phyloP scores from a whole-genome alignment of 176 grass and related monocot species.

The Triticum aestivum region DNA sequence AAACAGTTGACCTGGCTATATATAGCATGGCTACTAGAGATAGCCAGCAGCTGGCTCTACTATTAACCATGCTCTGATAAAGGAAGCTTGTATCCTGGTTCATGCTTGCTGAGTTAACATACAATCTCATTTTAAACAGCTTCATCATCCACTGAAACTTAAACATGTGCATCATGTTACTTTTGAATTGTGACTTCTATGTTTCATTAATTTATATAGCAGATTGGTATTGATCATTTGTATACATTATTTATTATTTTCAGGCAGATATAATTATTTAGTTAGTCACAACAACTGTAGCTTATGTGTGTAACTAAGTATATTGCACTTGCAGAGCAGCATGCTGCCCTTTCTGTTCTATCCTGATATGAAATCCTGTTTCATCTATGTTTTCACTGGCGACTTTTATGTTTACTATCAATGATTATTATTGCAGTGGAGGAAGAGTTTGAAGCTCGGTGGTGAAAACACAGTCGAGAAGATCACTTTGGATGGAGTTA shows the following conservation, averaged over 20 bases:
- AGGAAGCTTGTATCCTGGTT: neutral
- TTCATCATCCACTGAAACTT: slow-evolving; percentile 1
- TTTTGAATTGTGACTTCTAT: neutral
- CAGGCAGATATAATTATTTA: neutral
- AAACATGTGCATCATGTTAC: neutral
- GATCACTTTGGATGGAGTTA: slow-evolving; percentile 93
- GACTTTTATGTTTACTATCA: slow-evolving; percentile 19
- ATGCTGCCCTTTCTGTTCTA: slow-evolving; percentile 17
- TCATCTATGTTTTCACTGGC: neutral
- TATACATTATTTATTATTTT: neutral
- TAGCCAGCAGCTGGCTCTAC: no score
- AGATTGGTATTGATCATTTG: slow-evolving; percentile 7
- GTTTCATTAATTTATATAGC: slow-evolving; percentile 13
- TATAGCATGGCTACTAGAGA: neutral
- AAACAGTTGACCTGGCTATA: slow-evolving; percentile 2
- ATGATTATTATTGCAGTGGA: slow-evolving; percentile 67
- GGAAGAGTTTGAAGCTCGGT: slow-evolving; percentile 80
- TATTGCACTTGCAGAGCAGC: slow-evolving; percentile 6
- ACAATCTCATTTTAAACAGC: slow-evolving; percentile 3
- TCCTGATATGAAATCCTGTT: slow-evolving; percentile 10
- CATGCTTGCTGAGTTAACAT: neutral
- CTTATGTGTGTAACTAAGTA: slow-evolving; percentile 8
- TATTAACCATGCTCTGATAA: neutral
- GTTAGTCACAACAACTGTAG: neutral
- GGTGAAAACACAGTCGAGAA: slow-evolving; percentile 90